Evolutionary conservation across 2,329 filamentous ascomycete species (phyloP).

Genomic region (Diplodia sapinea): DNA sequence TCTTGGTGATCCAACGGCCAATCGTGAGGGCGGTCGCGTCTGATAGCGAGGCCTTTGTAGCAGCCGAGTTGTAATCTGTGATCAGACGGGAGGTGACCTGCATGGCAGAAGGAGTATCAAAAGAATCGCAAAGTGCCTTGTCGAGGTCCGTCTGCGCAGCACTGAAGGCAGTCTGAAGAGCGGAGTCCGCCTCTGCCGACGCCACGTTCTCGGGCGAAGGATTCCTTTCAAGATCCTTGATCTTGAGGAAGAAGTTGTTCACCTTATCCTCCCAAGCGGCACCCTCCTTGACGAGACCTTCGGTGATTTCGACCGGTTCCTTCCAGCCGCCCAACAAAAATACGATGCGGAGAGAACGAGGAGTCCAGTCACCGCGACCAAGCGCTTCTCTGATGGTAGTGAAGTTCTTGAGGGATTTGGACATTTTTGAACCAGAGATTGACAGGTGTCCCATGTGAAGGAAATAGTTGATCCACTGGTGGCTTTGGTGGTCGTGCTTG

Average conservation of each 20-base stretch:
- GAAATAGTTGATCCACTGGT: slow-evolving; percentile 94
- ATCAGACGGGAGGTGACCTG: slow-evolving; percentile 77
- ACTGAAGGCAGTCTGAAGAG: slow-evolving; percentile 58
- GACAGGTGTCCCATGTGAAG: slow-evolving; percentile 92
- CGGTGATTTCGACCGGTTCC: slow-evolving; percentile 88
- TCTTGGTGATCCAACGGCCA: slow-evolving; percentile 80
- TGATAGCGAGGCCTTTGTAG: slow-evolving; percentile 49
- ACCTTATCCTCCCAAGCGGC: slow-evolving; percentile 81
- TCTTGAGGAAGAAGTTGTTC: slow-evolving; percentile 71
- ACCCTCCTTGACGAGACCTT: slow-evolving; percentile 76
- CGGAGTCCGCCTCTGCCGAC: slow-evolving; percentile 46
- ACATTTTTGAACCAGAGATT: slow-evolving; percentile 94
- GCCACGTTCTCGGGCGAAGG: slow-evolving; percentile 40
- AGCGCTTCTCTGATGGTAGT: slow-evolving; percentile 89
- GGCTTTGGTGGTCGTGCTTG: slow-evolving; percentile 47
- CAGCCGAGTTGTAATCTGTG: slow-evolving; percentile 71
- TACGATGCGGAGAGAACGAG: slow-evolving; percentile 79
- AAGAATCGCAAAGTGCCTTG: slow-evolving; percentile 77
- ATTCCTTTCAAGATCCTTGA: slow-evolving; percentile 55
- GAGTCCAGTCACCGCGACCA: slow-evolving; percentile 70
- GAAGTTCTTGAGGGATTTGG: slow-evolving; percentile 94
- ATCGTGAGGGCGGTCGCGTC: slow-evolving; percentile 58
- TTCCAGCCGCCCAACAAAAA: slow-evolving; percentile 90
- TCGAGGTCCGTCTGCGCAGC: slow-evolving; percentile 64
- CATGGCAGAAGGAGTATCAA: slow-evolving; percentile 84